These are phyloP conservation scores for Eucalyptus regnans DNA, from an alignment of 345 rosid species.

Conservation along the genomic window DNA sequence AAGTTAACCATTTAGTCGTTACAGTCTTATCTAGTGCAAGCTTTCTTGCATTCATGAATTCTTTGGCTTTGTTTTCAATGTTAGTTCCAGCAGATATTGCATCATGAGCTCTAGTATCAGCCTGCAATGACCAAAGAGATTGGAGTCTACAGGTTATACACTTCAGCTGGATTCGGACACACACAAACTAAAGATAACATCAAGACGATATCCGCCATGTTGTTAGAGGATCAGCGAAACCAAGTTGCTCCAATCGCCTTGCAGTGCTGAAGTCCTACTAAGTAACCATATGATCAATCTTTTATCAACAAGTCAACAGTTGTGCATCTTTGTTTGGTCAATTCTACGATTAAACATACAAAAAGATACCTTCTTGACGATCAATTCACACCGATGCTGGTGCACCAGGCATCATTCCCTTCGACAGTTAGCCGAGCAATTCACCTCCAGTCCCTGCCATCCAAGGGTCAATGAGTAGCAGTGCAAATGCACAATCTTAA, in stretches of 20 bases:
- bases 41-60: conserved; percentile 58
- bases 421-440: conserved; percentile 51
- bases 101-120: not conserved
- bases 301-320: not conserved
- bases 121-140: not conserved
- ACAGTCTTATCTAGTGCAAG: conserved; percentile 84
- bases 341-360: not conserved
- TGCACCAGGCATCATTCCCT: conserved; percentile 84
- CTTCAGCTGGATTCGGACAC: not conserved
- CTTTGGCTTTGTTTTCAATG: conserved; percentile 60
- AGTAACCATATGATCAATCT: not conserved
- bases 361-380: conserved; percentile 40
- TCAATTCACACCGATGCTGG: conserved; percentile 82
- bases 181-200: not conserved
- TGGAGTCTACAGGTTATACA: not conserved
- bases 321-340: not conserved
- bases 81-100: conserved; percentile 40
- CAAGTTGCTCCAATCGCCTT: not conserved
- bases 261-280: not conserved
- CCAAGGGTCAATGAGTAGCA: not conserved
- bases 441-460: conserved; percentile 23
- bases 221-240: not conserved
- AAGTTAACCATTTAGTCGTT: conserved; percentile 27
- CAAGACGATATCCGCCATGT: not conserved
- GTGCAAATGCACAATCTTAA: not conserved